Evolutionary conservation across 1,284 basidiomycete genomes (phyloP).

Genomic region (Sphaerobolus stellatus): DNA sequence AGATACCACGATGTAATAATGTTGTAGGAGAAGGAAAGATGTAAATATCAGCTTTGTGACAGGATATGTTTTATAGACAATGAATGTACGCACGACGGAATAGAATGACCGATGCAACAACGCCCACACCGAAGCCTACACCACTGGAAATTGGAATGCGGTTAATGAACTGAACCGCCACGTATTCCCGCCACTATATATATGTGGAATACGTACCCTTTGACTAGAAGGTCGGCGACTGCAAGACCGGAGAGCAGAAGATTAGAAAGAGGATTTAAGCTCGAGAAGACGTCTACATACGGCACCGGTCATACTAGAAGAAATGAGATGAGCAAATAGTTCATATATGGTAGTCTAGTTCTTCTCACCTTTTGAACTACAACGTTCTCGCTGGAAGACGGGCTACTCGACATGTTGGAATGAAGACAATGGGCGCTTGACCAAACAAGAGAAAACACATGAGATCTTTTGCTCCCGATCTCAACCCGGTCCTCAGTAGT

Average conservation of each 20-base stretch:
- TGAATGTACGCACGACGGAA: constrained; percentile 80
- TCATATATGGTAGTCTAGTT: neutral
- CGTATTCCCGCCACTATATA: constrained; percentile 23
- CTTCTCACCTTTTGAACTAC: constrained; percentile 76
- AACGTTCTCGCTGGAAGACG: constrained; percentile 81
- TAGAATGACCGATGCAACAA: constrained; percentile 91
- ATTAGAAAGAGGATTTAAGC: constrained; percentile 17
- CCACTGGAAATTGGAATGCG: constrained; percentile 61
- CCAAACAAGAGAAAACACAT: constrained; percentile 5
- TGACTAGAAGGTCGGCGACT: constrained; percentile 80
- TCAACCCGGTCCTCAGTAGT: no score
- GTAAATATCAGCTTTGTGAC: neutral
- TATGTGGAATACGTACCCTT: constrained; percentile 52
- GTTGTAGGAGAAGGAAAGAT: constrained; percentile 4
- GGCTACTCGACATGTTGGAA: constrained; percentile 54
- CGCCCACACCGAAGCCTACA: constrained; percentile 92
- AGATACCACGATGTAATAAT: no score
- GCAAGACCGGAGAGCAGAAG: constrained; percentile 10
- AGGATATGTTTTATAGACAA: constrained; percentile 2
- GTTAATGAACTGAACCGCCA: constrained; percentile 37
- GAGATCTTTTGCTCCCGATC: neutral
- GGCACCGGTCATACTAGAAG: constrained; percentile 83
- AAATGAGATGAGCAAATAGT: neutral
- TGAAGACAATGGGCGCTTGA: neutral
- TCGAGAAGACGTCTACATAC: constrained; percentile 50